Evolutionary conservation across 768 basidiomycete species (phyloP), one percentile per base, ranked within the genome.

Genomic region (Russula earlei): DNA sequence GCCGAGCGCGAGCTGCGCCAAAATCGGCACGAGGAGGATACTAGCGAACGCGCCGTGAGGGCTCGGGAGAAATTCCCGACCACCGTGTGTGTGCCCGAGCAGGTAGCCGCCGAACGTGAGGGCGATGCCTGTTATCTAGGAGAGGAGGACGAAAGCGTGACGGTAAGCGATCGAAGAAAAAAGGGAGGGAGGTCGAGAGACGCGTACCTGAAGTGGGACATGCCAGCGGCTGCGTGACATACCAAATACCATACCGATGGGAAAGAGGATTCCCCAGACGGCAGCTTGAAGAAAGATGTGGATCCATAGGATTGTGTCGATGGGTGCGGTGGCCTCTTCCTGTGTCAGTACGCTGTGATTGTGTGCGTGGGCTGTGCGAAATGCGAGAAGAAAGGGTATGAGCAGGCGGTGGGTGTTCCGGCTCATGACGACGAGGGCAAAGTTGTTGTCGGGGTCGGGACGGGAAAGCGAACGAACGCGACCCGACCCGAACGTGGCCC

Each of bases 231-330:
- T 93, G 56, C 83, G 76, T n/a, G 81, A 71, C 15, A 90, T 71
- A 17, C 85, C 85, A 4, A 88, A 69, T 0, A 88, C 82, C 85
- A 87, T 87, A 27, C 84, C 93, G 7, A 83, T 74, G 0, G 93
- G 93, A 65, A 95, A 96, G 31, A 92, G 65, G 2, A 95, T 63
- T 4, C 90, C 91, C 93, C 93, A 95, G 5, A 88, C 82, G 8
- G 77, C 63, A 3, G 77, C 80, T 63, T 96, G 93, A 12, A 95
- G 67, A 31, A 75, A 73, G 50, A 93, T 91, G 67, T 95, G 92
- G 20, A 91, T 78, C 80, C 83, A 88, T 25, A 95, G 77, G 29
- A 87, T 80, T 12, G 79, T 67, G 68, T 96, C 92, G 9, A 91
- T 76, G 1, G 89, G 83, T 5, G 79, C 81, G 47, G 74, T 75